These are phyloP conservation scores for Acer yangbiense DNA, from an alignment of 345 rosid species.

Conservation along the genomic window DNA sequence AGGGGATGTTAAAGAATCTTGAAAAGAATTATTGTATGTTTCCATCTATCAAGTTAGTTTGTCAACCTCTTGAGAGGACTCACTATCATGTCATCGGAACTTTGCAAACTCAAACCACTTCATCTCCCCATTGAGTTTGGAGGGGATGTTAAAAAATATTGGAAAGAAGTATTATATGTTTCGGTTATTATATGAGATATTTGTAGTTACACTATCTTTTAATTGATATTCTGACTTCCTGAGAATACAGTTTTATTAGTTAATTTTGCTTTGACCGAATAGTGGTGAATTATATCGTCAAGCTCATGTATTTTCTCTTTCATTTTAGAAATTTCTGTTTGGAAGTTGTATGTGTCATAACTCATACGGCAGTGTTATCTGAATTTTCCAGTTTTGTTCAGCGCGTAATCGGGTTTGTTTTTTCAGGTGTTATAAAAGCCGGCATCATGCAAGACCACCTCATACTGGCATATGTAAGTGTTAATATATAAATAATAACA, in stretches of 20 bases:
- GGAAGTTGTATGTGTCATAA: not conserved
- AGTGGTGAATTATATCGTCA: not conserved
- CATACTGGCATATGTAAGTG: not conserved
- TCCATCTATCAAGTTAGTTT: too few relatives aligned
- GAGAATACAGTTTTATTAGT: not conserved
- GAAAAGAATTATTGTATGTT: too few relatives aligned
- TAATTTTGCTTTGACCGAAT: not conserved
- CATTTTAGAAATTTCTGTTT: too few relatives aligned
- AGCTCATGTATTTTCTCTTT: not conserved
- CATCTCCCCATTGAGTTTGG: too few relatives aligned
- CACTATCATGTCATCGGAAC: too few relatives aligned
- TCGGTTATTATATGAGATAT: too few relatives aligned
- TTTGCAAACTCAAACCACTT: too few relatives aligned
- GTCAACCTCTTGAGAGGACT: too few relatives aligned
- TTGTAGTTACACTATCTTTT: not conserved
- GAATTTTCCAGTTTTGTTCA: not conserved
- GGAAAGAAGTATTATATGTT: too few relatives aligned
- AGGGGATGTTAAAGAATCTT: too few relatives aligned
- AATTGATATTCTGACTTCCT: not conserved
- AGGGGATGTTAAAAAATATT: too few relatives aligned
- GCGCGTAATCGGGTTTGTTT: not conserved
- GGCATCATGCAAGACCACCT: not conserved
- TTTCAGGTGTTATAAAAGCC: not conserved
- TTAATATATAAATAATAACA: not conserved
- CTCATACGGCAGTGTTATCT: not conserved